phyloP scores from a whole-genome alignment of 1,284 basidiomycete genomes.

The Apiotrichum siamense region DNA sequence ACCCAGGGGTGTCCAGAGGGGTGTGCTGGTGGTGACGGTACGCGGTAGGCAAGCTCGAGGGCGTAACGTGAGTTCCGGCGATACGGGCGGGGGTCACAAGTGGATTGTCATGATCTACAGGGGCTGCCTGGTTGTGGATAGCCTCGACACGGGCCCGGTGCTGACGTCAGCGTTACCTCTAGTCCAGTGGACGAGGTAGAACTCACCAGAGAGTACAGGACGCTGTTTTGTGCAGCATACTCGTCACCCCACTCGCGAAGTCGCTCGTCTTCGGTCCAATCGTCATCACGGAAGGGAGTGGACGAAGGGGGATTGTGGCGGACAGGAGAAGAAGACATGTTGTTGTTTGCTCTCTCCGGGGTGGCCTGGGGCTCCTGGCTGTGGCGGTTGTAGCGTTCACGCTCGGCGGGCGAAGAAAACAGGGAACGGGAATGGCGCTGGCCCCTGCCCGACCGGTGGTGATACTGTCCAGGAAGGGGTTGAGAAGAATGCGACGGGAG shows the following conservation, averaged over 20 bases:
- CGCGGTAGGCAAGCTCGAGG: background rate
- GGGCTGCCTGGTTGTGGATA: background rate
- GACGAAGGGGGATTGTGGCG: constrained; percentile 14
- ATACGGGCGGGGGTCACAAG: background rate
- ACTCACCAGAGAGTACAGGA: constrained; percentile 17
- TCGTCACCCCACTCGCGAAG: constrained; percentile 19
- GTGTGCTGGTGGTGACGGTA: constrained; percentile 8
- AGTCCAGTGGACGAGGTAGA: background rate
- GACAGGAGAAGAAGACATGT: constrained; percentile 16
- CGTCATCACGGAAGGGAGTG: constrained; percentile 15
- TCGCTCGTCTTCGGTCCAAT: constrained; percentile 18
- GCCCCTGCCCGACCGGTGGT: background rate
- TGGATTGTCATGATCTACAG: background rate
- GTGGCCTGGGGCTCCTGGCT: background rate
- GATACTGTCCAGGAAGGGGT: background rate
- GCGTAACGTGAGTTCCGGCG: background rate
- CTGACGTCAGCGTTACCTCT: background rate
- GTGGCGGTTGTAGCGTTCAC: background rate
- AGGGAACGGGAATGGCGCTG: background rate
- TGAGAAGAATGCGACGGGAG: background rate
- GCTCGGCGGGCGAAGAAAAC: background rate
- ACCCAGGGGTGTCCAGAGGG: constrained; percentile 7
- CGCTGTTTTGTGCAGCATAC: constrained; percentile 17
- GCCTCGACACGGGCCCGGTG: constrained; percentile 2
- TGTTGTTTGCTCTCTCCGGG: background rate